Conservation (phyloP, 176 grass and related monocot genomes). For the Hordeum marinum region DNA sequence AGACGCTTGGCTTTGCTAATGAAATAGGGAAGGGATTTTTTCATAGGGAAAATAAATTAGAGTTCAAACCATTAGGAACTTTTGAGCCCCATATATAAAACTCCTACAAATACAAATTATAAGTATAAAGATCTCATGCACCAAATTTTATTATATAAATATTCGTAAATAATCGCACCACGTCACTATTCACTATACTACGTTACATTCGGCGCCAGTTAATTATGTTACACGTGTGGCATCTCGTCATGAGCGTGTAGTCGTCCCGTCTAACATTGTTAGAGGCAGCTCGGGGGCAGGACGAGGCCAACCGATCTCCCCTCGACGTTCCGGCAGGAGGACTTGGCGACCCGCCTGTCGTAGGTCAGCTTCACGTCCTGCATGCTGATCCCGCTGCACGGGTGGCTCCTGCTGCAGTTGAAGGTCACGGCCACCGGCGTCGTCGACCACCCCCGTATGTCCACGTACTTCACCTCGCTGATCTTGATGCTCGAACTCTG, state of each 20-base stretch:
- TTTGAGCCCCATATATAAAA: neutral
- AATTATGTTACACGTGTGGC: neutral
- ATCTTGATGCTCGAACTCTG: slow-evolving; percentile 78
- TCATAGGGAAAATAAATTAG: neutral
- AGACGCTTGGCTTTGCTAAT: neutral
- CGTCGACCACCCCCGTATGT: slow-evolving; percentile 58
- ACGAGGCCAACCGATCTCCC: slow-evolving; percentile 3
- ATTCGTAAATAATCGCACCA: neutral
- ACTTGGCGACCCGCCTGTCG: slow-evolving; percentile 8
- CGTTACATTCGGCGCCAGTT: neutral
- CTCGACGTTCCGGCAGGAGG: slow-evolving; percentile 52
- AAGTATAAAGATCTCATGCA: neutral
- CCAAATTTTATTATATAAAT: neutral
- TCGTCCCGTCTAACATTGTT: neutral
- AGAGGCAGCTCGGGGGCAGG: neutral
- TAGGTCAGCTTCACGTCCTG: slow-evolving; percentile 64
- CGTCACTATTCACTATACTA: neutral
- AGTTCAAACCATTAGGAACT: neutral
- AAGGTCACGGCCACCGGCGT: slow-evolving; percentile 67
- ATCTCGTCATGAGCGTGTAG: neutral
- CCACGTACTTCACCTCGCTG: slow-evolving; percentile 51
- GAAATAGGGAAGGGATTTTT: neutral
- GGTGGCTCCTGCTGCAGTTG: slow-evolving; percentile 78
- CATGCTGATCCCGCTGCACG: slow-evolving; percentile 71
- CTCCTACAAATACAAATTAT: neutral